Conservation (phyloP, 2,329 filamentous ascomycete species). For the Alternaria atra region DNA sequence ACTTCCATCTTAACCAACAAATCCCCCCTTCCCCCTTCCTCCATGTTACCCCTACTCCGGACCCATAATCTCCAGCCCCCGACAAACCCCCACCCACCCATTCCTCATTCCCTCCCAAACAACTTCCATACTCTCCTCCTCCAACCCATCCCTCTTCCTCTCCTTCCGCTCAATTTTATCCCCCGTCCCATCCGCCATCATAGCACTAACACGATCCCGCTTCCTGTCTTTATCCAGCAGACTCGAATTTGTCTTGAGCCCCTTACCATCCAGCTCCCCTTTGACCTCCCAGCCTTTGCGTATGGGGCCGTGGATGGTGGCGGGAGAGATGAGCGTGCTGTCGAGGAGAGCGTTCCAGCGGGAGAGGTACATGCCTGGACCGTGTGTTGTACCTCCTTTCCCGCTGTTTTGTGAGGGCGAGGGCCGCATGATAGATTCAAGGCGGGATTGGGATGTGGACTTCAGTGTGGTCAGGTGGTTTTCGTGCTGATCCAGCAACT, state of each 20-base stretch:
- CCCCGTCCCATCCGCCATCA: conserved; percentile 37
- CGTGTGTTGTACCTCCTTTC: conserved; percentile 57
- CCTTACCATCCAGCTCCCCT: conserved; percentile 48
- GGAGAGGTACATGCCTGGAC: conserved; percentile 76
- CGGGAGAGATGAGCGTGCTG: conserved; percentile 73
- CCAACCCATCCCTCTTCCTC: conserved; percentile 40
- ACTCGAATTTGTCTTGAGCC: conserved; percentile 33
- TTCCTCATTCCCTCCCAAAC: conserved; percentile 46
- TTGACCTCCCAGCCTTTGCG: conserved; percentile 56
- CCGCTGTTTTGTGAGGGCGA: conserved; percentile 13
- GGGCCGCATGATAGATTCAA: conserved; percentile 64
- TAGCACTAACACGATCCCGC: conserved; percentile 18
- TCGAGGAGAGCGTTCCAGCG: conserved; percentile 78
- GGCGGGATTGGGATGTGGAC: conserved; percentile 52
- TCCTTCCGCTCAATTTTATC: conserved; percentile 41
- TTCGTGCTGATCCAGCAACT: conserved; percentile 67
- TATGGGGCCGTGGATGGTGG: conserved; percentile 60
- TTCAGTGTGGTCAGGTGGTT: conserved; percentile 60
- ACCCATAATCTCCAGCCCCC: conserved; percentile 48
- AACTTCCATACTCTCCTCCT: conserved; percentile 39
- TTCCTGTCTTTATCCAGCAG: conserved; percentile 23
- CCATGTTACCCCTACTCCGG: conserved; percentile 12
- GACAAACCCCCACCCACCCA: conserved; percentile 46
- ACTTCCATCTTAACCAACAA: too few relatives aligned
- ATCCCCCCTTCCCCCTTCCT: too few relatives aligned